A percentile compares a stretch with the other conserved stretches of the same genome.
These are phyloP conservation scores for Cladosporium phlei DNA, from an alignment of 2,329 filamentous ascomycete genomes.

Conservation along the genomic window DNA sequence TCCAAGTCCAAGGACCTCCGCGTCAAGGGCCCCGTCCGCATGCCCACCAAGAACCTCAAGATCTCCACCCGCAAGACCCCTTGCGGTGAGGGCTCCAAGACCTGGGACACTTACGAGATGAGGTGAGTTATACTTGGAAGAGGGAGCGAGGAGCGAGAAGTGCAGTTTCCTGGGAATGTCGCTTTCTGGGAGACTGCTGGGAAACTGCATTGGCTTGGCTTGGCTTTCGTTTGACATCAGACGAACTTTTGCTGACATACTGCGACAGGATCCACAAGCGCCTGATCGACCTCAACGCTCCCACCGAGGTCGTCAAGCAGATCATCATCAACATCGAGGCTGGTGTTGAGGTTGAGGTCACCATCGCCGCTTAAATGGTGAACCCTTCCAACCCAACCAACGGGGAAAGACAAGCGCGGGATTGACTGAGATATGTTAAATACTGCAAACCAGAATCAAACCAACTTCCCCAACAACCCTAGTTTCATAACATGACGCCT, in stretches of 20 bases:
- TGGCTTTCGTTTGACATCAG: too few species aligned
- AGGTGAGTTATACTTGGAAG: conserved; percentile 54
- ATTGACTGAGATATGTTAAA: conserved; percentile 1
- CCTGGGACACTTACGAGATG: conserved; percentile 99
- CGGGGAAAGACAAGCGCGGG: conserved; percentile 7
- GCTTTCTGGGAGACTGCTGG: too few species aligned
- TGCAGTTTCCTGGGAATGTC: too few species aligned
- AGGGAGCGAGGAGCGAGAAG: too few species aligned
- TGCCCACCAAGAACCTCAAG: conserved; percentile 95
- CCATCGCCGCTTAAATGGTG: conserved; percentile 69
- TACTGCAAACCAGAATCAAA: conserved; percentile 1
- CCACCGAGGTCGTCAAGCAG: conserved; percentile 95
- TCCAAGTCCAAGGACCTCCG: conserved; percentile 97
- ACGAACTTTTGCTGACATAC: not conserved
- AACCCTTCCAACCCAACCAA: not conserved
- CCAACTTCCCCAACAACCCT: not conserved
- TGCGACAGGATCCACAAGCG: conserved; percentile 32
- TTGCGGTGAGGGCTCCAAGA: conserved; percentile 99
- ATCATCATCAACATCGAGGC: conserved; percentile 96
- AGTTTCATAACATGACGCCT: too few species aligned
- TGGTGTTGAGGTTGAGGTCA: conserved; percentile 89
- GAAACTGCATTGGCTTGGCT: too few species aligned
- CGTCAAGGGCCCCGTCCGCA: conserved; percentile 96
- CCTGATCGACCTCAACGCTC: conserved; percentile 67
- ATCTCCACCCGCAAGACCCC: conserved; percentile 98